Base-by-base conservation (phyloP, 352 stramenopile species). In the Blastocystis sp. region DNA sequence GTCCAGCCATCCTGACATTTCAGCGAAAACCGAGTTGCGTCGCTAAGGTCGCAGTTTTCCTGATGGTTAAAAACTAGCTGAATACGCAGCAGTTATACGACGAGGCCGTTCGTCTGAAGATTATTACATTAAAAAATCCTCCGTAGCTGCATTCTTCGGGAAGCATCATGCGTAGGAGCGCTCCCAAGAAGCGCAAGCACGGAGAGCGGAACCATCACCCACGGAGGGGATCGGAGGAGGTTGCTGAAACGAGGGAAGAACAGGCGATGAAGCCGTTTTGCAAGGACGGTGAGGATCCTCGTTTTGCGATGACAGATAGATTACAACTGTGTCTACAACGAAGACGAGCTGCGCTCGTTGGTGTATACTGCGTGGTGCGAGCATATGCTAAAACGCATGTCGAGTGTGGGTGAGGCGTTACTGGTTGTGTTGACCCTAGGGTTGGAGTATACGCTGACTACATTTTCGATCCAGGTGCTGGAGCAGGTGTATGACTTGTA, bases 21-120 rank as follows among this genome's bases (percentile, higher is more conserved):
- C 69, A 61, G 19, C 59, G 69, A 79, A 79, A 62, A 40, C 69
- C 69, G 24, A 79, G 69, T 79, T 43, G 61, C 7, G 43, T 79
- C 9, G 40, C 28, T 19, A 28, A 40, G 61, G 42, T 59, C 21
- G 21, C 38, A 79, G 19, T 79, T 7, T 1, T 79, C 43, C 38
- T 79, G 28, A 38, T 79, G 4, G 40, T 61, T 63, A 38, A 28
- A 61, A 28, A 28, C 0, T 79, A 79, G 69, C 43, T 79, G 43
- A 62, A 34, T 9, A 79, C 40, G 14, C 38, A 79, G 40, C 69
- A 79, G 48, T 62, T 79, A 60, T 79, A 79, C 40, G 19, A 63
- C 28, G 69, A 79, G 0, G 69, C 69, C 38, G 17, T 38, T 10
- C 69, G 69, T 64, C 40, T 79, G 7, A 63, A 21, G 7, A 64